Evolutionary conservation across 441 rosid species (phyloP).

Genomic region (Gossypium schwendimanii): DNA sequence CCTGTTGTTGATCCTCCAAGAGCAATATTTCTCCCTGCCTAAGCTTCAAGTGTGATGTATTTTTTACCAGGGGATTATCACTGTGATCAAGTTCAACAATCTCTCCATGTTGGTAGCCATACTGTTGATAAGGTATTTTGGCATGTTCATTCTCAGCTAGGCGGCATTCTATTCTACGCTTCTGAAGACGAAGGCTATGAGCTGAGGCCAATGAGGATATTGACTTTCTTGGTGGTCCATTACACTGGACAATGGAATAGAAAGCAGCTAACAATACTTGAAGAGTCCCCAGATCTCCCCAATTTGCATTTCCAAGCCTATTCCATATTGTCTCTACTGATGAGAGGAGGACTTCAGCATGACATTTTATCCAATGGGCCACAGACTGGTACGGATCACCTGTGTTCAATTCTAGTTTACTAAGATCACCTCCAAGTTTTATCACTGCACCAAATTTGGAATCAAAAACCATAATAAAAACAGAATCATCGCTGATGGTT

Average conservation of each 20-base stretch:
- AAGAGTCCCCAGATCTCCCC: slow-evolving; percentile 58
- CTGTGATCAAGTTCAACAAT: slow-evolving; percentile 36
- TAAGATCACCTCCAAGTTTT: slow-evolving; percentile 49
- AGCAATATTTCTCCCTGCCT: slow-evolving; percentile 37
- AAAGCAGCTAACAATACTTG: slow-evolving; percentile 52
- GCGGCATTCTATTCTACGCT: slow-evolving; percentile 39
- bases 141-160: slow-evolving; percentile 29
- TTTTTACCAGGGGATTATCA: slow-evolving; percentile 24
- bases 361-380: slow-evolving; percentile 47
- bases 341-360: slow-evolving; percentile 44
- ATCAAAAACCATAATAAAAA: slow-evolving; percentile 48
- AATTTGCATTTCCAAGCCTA: slow-evolving; percentile 54
- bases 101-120: slow-evolving; percentile 34
- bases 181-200: slow-evolving; percentile 52
- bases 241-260: slow-evolving; percentile 45
- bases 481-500: slow-evolving; percentile 26
- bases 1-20: slow-evolving; percentile 43
- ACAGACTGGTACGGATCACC: slow-evolving; percentile 35
- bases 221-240: slow-evolving; percentile 49
- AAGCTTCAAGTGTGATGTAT: slow-evolving; percentile 30
- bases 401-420: slow-evolving; percentile 32
- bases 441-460: slow-evolving; percentile 62
- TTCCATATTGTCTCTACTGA: slow-evolving; percentile 54
- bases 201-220: slow-evolving; percentile 42
- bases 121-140: slow-evolving; percentile 25